Percentiles rank a stretch among this genome's conserved stretches.
Evolutionary conservation across 306 rosid genomes (phyloP).

Genomic region (Trichosanthes truncata): DNA sequence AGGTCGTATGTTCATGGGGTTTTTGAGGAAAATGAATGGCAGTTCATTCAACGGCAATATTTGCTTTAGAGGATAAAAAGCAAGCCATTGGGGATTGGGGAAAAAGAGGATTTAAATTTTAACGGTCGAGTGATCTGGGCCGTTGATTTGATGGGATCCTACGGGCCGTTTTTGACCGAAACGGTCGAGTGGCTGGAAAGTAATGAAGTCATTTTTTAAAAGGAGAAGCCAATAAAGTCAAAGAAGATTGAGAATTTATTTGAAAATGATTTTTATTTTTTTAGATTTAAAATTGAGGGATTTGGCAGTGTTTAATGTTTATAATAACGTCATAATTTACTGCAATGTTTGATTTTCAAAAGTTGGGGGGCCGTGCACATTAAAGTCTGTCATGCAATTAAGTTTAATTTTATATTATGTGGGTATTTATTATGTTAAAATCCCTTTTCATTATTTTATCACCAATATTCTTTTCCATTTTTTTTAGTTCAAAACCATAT

Average conservation of each 20-base stretch:
- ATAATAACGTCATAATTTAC: neutral
- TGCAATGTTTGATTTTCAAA: neutral
- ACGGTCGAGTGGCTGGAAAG: constrained; percentile 13
- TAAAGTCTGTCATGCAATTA: neutral
- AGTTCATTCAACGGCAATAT: constrained; percentile 46
- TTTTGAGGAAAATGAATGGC: neutral
- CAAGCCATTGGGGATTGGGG: constrained; percentile 2
- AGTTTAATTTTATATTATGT: neutral
- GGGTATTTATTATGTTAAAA: neutral
- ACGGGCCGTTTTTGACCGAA: constrained; percentile 8
- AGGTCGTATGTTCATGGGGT: neutral
- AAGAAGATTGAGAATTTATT: neutral
- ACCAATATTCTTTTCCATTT: too few relatives aligned
- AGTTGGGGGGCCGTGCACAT: neutral
- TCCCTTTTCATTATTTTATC: neutral
- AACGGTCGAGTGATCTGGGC: constrained; percentile 54
- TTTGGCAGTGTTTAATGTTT: neutral
- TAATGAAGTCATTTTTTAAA: neutral
- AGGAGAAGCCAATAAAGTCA: neutral
- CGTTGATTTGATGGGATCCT: constrained; percentile 16
- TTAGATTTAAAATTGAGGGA: neutral
- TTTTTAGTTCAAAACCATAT: too few relatives aligned
- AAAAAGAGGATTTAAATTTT: constrained; percentile 12
- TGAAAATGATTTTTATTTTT: neutral
- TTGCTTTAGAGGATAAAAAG: constrained; percentile 16